phyloP scores from a whole-genome alignment of 345 rosid species.

The Camelina sativa region DNA sequence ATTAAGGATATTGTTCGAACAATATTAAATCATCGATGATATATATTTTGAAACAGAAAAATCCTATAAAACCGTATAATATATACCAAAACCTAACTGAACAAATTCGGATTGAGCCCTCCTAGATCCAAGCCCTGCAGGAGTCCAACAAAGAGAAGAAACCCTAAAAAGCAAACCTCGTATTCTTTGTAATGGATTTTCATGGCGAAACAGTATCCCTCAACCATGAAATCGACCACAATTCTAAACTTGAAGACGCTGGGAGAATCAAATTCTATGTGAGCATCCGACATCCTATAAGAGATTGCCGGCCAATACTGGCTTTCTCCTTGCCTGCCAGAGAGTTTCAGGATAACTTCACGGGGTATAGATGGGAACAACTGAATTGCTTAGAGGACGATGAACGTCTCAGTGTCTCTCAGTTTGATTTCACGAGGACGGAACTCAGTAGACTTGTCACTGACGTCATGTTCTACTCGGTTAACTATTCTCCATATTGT shows the following conservation, averaged over 20 bases:
- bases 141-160: not conserved
- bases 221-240: not conserved
- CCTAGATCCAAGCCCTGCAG: not conserved
- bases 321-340: conserved; percentile 7
- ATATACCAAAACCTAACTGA: not conserved
- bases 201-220: not conserved
- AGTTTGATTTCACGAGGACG: not conserved
- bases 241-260: conserved; percentile 12
- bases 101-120: not conserved
- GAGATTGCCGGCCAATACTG: not conserved
- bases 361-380: conserved; percentile 1
- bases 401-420: not conserved
- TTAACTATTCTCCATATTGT: not conserved
- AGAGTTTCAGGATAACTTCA: not conserved
- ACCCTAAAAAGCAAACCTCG: not conserved
- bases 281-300: not conserved
- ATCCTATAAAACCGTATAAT: too few relatives aligned
- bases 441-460: not conserved
- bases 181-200: not conserved
- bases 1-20: too few relatives aligned
- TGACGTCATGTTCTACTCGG: not conserved
- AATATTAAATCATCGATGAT: too few relatives aligned
- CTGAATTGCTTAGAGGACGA: not conserved
- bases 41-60: too few relatives aligned
- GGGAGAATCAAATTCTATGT: conserved; percentile 3